Base-by-base conservation (phyloP, 192 early-diverging fungal species). In the Mortierella alpina region DNA sequence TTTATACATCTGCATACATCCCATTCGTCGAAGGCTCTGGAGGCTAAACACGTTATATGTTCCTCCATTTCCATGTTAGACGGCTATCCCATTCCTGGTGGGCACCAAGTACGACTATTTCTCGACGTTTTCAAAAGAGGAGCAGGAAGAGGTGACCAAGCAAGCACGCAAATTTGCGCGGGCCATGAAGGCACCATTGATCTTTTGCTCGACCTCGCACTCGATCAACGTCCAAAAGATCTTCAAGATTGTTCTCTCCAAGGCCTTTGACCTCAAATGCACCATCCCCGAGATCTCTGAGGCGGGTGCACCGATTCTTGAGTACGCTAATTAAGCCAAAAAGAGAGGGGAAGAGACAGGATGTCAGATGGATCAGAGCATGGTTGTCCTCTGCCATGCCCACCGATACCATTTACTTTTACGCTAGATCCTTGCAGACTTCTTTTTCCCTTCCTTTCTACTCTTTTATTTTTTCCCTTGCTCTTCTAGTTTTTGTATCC, bases 71-170 rank as follows among this genome's bases (percentile, higher is more conserved):
- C 60, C 50, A 8, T 60, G 49, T 22, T 67, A 95, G 91, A 94
- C 92, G 22, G 97, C 97, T 5, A 94, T 97, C 55, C 97, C 97
- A 23, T 95, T 98, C 81, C 83, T 98, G 39, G 90, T 98, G 45
- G 97, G 97, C 39, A 98, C 97, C 48, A 98, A 98, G 81, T 98
- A 97, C 73, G 97, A 98, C 72, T 90, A 95, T 67, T 98, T 98
- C 84, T 93, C 90, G 10, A 91, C 87, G 18, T 91, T 94, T 72
- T 85, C 95, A 42, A 84, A 86, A n/a, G 93, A 95, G 70, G 95
- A 98, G 70, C 94, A 97, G 80, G 91, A 96, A 56, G 93, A 97
- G 31, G 95, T 98, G 66, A 97, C 96, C 40, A 93, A 92, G 80
- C 95, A 96, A 88, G 94, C 92, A 47, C 89, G 95, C 64, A 91